Conservation (phyloP, 768 basidiomycete species). For the Leccinum broughii region DNA sequence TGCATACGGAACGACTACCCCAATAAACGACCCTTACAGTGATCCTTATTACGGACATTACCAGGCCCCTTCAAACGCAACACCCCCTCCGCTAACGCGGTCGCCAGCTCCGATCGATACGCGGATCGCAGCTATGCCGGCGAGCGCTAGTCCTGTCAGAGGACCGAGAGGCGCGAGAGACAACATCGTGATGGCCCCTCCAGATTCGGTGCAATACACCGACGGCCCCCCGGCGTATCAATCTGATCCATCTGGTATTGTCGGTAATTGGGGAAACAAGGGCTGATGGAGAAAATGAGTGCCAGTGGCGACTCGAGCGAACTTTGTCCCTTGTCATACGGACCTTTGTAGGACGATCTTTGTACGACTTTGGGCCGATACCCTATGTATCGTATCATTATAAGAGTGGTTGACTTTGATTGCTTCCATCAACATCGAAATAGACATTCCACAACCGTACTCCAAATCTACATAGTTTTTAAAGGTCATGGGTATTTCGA, state of each 20-base stretch:
- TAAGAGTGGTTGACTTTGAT: not conserved
- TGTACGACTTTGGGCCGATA: conserved; percentile 22
- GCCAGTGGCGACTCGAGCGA: not conserved
- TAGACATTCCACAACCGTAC: not conserved
- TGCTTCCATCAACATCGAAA: conserved; percentile 1
- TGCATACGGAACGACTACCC: conserved; percentile 53
- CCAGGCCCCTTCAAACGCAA: conserved; percentile 17
- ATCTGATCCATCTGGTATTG: conserved; percentile 44
- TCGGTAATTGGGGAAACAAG: conserved; percentile 56
- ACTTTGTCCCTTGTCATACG: conserved; percentile 11
- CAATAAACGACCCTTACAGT: conserved; percentile 30
- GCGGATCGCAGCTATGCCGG: conserved; percentile 25
- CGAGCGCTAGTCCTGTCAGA: conserved; percentile 41
- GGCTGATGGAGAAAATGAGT: conserved; percentile 14
- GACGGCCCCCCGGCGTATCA: conserved; percentile 74
- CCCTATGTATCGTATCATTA: conserved; percentile 23
- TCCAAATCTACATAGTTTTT: no score
- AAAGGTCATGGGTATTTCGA: not conserved
- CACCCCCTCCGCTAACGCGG: conserved; percentile 34
- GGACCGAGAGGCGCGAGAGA: conserved; percentile 43
- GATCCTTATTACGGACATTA: conserved; percentile 32
- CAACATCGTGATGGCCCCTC: conserved; percentile 25
- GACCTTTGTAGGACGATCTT: conserved; percentile 17
- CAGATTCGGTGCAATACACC: conserved; percentile 30
- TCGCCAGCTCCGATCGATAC: conserved; percentile 45